A percentile compares a stretch with the other conserved stretches of the same genome.
Conservation (phyloP, 1,284 basidiomycete genomes). For the Malassezia equina region DNA sequence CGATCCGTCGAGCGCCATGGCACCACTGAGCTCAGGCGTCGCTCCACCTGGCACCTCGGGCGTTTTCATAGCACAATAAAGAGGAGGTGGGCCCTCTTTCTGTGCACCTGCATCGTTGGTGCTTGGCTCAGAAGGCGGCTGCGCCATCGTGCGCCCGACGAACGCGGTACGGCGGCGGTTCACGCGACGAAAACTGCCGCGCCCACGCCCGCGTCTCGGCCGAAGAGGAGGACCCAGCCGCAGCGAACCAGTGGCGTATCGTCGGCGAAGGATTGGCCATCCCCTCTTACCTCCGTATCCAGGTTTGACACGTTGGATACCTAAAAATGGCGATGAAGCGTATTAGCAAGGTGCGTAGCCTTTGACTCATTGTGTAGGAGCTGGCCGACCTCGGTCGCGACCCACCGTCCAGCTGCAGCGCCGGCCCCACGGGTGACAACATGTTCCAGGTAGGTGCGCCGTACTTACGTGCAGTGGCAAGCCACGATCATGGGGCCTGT, state of each 20-base stretch:
- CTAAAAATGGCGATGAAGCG: conserved; percentile 46
- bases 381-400: conserved; percentile 46
- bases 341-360: conserved; percentile 41
- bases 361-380: conserved; percentile 21
- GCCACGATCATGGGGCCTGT: conserved; percentile 48
- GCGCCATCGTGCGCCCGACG: neutral
- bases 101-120: neutral
- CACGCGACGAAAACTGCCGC: neutral
- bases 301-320: neutral
- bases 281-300: neutral
- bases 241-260: neutral
- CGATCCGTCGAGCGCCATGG: neutral
- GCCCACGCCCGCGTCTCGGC: neutral
- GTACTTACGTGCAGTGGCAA: conserved; percentile 34
- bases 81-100: neutral
- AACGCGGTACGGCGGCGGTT: neutral
- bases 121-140: neutral
- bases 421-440: conserved; percentile 48
- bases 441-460: conserved; percentile 38
- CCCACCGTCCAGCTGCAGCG: conserved; percentile 46
- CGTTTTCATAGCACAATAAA: neutral
- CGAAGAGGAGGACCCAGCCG: neutral
- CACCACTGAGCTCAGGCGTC: neutral
- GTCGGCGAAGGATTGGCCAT: neutral
- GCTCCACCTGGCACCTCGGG: neutral